Conservation (phyloP, 2,329 filamentous ascomycete species). For the Niveomyces coronatus region DNA sequence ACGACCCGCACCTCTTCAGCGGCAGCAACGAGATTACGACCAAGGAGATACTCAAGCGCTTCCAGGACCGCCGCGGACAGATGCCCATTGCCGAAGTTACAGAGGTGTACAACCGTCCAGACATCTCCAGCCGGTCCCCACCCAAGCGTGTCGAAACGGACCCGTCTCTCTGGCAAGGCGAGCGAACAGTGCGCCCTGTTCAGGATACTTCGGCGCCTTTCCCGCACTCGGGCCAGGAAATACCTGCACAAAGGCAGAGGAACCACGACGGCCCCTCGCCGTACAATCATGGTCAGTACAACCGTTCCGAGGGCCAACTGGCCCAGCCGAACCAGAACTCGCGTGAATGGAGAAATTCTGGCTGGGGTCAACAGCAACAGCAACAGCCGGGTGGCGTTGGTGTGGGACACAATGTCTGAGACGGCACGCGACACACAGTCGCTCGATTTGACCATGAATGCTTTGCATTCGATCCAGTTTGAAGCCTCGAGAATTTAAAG, state of each 20-base stretch:
- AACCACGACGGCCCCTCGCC: constrained; percentile 36
- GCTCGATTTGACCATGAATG: no score
- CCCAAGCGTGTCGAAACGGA: constrained; percentile 74
- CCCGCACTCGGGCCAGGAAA: constrained; percentile 28
- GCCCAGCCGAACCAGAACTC: constrained; percentile 31
- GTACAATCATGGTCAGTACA: constrained; percentile 32
- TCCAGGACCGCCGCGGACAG: constrained; percentile 62
- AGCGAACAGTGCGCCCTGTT: constrained; percentile 73
- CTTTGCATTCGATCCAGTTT: no score
- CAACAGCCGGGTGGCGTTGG: constrained; percentile 37
- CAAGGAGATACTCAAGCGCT: constrained; percentile 92
- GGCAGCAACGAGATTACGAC: constrained; percentile 81
- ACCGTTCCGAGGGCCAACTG: constrained; percentile 31
- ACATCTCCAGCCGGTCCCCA: constrained; percentile 44
- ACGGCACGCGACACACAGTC: constrained; percentile 9
- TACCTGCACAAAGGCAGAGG: constrained; percentile 39
- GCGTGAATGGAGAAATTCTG: constrained; percentile 49
- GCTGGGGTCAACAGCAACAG: constrained; percentile 25
- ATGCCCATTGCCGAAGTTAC: constrained; percentile 51
- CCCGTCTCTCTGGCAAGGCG: constrained; percentile 70
- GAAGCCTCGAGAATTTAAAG: no score
- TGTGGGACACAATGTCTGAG: constrained; percentile 34
- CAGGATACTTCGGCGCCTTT: constrained; percentile 31
- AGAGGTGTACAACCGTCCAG: constrained; percentile 46
- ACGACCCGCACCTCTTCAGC: constrained; percentile 73